Base-by-base conservation (phyloP, 495 filamentous ascomycete species). In the Glarea lozoyensis region DNA sequence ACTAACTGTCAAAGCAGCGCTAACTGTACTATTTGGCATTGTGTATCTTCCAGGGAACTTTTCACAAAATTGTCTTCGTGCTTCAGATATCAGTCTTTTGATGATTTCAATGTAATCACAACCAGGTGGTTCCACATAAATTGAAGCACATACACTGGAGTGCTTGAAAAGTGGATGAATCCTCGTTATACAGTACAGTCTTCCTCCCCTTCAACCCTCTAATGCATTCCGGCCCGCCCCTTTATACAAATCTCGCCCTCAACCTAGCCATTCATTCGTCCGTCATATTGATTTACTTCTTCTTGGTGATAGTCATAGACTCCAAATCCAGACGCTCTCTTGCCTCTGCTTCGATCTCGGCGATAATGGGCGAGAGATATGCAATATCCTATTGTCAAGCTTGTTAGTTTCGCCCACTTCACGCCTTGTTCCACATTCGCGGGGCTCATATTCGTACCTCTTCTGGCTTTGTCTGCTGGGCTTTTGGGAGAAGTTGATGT, bases 271-370 rank as follows among this genome's bases (percentile, higher is more conserved):
- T 23, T 18, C 43, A n/a, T 29, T 16, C 39, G 37, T 42, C 16
- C 34, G 65, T 66, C n/a, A n/a, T n/a, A n/a, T n/a, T n/a, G n/a
- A n/a, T n/a, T n/a, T n/a, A n/a, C n/a, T n/a, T n/a, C n/a, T n/a
- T n/a, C n/a, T 73, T 79, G 57, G 68, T 60, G 33, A 90, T 60
- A 43, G 80, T 67, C 72, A 96, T 72, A 50, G 80, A 74, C 64
- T 97, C 88, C 54, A 98, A 68, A 54, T 89, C 86, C 36, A 70
- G 69, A 56, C 82, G 75, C 73, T 98, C 92, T 59, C 76, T 78
- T 45, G 65, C 61, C 73, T 94, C 89, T 52, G 81, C 75, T 68
- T 87, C 76, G 60, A 94, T 79, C 67, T 89, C 82, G 52, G 73
- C 68, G 64, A 94, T 88, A 62, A 92, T 81, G 27, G 80, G 82